These are phyloP conservation scores for Coemansia sp. DNA, from an alignment of 192 early-diverging fungal genomes.

Conservation along the genomic window DNA sequence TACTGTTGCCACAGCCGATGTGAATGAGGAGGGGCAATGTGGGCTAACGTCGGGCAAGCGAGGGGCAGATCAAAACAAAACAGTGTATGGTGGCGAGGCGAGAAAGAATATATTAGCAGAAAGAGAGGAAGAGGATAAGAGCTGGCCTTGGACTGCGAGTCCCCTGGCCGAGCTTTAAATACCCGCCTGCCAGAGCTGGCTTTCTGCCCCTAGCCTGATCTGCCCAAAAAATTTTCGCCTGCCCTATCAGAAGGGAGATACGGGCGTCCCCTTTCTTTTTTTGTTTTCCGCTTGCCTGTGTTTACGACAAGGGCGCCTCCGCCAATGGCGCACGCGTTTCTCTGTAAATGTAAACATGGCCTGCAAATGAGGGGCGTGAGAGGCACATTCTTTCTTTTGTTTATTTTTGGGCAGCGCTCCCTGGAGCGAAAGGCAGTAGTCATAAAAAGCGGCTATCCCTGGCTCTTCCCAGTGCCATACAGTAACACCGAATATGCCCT, in stretches of 20 bases:
- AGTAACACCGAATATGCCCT: not conserved
- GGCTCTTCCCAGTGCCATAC: not conserved
- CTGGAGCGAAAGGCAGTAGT: not conserved
- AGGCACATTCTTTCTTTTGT: constrained; percentile 4
- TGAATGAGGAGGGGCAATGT: not conserved
- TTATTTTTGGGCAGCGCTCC: constrained; percentile 3
- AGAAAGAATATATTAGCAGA: not conserved
- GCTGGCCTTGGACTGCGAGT: not conserved
- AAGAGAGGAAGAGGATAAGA: constrained; percentile 6
- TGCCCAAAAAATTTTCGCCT: not conserved
- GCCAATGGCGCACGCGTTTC: not conserved
- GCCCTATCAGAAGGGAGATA: not conserved
- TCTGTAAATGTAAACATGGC: not conserved
- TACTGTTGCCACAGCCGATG: not conserved
- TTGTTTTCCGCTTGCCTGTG: not conserved
- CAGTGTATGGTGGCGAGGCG: not conserved
- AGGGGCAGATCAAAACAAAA: not conserved
- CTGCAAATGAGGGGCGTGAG: not conserved
- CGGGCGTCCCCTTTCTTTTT: not conserved
- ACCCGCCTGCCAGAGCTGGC: not conserved
- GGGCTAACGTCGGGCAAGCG: not conserved
- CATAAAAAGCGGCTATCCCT: not conserved
- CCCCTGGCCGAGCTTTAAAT: not conserved
- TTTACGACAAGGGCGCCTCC: not conserved
- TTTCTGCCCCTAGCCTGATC: constrained; percentile 3